A percentile compares a stretch with the other conserved stretches of the same genome.
Evolutionary conservation across 192 early-diverging fungal species (phyloP).

Genomic region (Coemansia sp.): DNA sequence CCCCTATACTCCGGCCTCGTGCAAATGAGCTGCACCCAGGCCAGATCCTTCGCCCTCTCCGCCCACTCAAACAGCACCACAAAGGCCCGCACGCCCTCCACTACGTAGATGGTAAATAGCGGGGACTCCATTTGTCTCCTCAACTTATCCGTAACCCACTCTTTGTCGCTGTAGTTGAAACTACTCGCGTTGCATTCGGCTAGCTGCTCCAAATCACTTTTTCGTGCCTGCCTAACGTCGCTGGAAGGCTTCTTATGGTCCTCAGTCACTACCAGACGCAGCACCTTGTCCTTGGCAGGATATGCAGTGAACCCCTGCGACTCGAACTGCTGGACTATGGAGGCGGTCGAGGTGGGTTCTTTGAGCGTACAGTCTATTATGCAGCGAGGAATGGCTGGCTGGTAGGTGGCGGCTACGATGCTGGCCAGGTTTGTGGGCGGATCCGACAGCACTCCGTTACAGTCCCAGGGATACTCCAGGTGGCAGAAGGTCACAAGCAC

Average conservation of each 20-base stretch:
- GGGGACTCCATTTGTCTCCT: constrained; percentile 7
- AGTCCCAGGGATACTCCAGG: constrained; percentile 39
- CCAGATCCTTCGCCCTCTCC: too few species aligned
- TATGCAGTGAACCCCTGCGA: too few species aligned
- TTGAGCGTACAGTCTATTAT: constrained; percentile 23
- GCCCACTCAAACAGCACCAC: too few species aligned
- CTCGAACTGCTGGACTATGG: neutral
- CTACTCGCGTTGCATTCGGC: constrained; percentile 13
- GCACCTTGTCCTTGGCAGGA: too few species aligned
- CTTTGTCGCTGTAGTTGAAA: constrained; percentile 14
- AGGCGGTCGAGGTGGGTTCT: neutral
- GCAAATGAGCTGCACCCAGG: too few species aligned
- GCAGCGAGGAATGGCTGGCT: constrained; percentile 14
- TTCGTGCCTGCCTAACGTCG: neutral
- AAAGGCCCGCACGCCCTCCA: too few species aligned
- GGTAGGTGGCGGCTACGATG: constrained; percentile 3
- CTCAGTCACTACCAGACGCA: neutral
- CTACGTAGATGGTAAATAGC: too few species aligned
- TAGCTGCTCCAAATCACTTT: neutral
- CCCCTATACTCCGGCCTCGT: too few species aligned
- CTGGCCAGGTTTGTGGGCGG: constrained; percentile 24
- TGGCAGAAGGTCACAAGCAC: constrained; percentile 29
- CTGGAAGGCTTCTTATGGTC: too few species aligned
- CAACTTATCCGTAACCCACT: constrained; percentile 27
- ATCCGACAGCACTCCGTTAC: constrained; percentile 17